phyloP scores from a whole-genome alignment of 441 rosid species.

The Eruca vesicaria region DNA sequence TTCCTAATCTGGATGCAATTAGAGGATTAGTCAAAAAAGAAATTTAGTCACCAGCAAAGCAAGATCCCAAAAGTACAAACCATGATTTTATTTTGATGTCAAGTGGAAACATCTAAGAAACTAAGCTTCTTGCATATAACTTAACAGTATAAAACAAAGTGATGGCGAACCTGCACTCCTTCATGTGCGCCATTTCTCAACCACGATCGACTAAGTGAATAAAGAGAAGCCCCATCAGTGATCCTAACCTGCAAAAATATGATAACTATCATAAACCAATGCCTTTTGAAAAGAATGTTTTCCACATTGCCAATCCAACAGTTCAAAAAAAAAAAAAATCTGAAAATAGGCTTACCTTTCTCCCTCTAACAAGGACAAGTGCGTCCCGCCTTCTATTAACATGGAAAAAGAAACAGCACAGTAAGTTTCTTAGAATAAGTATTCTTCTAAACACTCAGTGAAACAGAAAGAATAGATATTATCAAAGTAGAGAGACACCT shows the following conservation, averaged over 20 bases:
- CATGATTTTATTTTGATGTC: neutral
- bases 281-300: neutral
- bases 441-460: neutral
- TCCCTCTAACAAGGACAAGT: slow-evolving; percentile 44
- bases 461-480: neutral
- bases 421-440: neutral
- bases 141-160: slow-evolving; percentile 3
- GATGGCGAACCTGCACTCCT: slow-evolving; percentile 58
- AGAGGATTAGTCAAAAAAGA: neutral
- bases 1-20: neutral
- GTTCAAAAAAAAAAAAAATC: neutral
- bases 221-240: slow-evolving; percentile 66
- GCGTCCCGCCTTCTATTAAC: slow-evolving; percentile 49
- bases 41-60: neutral
- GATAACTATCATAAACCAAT: slow-evolving; percentile 20
- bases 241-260: slow-evolving; percentile 51
- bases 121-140: neutral
- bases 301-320: neutral
- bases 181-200: slow-evolving; percentile 72
- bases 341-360: slow-evolving; percentile 48
- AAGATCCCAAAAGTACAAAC: slow-evolving; percentile 5
- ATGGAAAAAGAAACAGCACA: slow-evolving; percentile 7
- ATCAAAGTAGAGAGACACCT: slow-evolving; percentile 41
- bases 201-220: slow-evolving; percentile 86
- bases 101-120: neutral